A percentile compares a stretch with the other conserved stretches of the same genome.
phyloP scores from a whole-genome alignment of 1,139 yeast species.

The Taphrina deformans region DNA sequence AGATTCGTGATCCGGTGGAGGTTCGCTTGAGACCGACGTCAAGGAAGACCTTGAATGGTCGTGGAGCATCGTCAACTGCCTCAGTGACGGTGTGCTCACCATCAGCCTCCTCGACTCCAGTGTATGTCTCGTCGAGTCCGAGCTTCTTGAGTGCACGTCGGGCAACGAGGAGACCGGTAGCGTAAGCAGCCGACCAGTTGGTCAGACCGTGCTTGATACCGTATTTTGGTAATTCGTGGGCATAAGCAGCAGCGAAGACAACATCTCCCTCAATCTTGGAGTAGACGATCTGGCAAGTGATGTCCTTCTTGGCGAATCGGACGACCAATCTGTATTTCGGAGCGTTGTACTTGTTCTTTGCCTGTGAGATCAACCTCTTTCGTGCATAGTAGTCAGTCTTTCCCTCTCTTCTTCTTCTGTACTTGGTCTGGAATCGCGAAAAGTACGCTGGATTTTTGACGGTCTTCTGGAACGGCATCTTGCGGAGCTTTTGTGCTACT shows the following conservation, averaged over 20 bases:
- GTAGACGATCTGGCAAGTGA: constrained; percentile 95
- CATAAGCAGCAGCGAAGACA: constrained; percentile 96
- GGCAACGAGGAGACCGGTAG: constrained; percentile 97
- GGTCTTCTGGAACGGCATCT: constrained; percentile 66
- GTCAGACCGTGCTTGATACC: constrained; percentile 99
- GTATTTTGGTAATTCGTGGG: constrained; percentile 97
- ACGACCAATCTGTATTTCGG: constrained; percentile 99
- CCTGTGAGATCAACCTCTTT: constrained; percentile 99
- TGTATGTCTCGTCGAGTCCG: constrained; percentile 96
- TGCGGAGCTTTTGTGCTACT: not conserved
- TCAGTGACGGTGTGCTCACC: constrained; percentile 98
- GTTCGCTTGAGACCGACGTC: constrained; percentile 99
- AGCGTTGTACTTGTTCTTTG: constrained; percentile 99
- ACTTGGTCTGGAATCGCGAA: constrained; percentile 99
- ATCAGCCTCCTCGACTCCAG: constrained; percentile 98
- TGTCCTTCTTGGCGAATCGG: constrained; percentile 99
- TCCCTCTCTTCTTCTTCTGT: constrained; percentile 99
- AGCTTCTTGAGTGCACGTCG: constrained; percentile 98
- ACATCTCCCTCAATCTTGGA: constrained; percentile 97
- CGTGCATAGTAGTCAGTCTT: constrained; percentile 99
- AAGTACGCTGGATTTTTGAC: constrained; percentile 89
- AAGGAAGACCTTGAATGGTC: constrained; percentile 99
- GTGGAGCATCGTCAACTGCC: constrained; percentile 94
- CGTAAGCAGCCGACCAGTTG: constrained; percentile 99
- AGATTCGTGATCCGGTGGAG: constrained; percentile 99